phyloP scores from a whole-genome alignment of 2,329 filamentous ascomycete species.

The Paecilomyces variotii region DNA sequence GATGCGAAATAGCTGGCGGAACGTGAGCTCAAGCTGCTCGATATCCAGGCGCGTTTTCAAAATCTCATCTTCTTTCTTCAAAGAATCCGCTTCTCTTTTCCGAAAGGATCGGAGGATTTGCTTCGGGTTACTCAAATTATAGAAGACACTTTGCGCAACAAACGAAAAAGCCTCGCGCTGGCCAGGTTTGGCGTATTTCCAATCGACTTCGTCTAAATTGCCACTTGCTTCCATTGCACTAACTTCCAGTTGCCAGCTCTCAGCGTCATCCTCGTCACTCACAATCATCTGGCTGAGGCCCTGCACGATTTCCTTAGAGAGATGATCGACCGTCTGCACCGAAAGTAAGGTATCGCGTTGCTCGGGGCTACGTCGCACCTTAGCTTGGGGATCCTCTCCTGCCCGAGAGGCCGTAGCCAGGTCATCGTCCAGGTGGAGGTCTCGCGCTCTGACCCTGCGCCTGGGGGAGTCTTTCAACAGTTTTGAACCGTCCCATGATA shows the following conservation, averaged over 20 bases:
- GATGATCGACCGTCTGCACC: conserved; percentile 27
- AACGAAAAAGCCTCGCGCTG: conserved; percentile 34
- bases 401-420: conserved; percentile 11
- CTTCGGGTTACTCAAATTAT: conserved; percentile 32
- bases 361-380: conserved; percentile 4
- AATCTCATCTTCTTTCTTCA: conserved; percentile 1
- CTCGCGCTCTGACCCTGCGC: conserved; percentile 7
- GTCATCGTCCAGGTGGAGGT: conserved; percentile 6
- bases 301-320: conserved; percentile 30
- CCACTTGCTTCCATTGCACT: conserved; percentile 27
- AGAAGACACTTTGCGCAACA: conserved; percentile 38
- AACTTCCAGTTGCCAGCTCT: conserved; percentile 31
- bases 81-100: conserved; percentile 10
- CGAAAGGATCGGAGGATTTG: conserved; percentile 35
- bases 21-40: conserved; percentile 21
- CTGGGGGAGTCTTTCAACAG: conserved; percentile 19
- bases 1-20: conserved; percentile 27
- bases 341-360: conserved; percentile 9
- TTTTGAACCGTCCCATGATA: conserved; percentile 33
- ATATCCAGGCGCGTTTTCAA: conserved; percentile 18
- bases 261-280: conserved; percentile 27
- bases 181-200: conserved; percentile 27
- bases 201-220: conserved; percentile 29
- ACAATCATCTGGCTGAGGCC: conserved; percentile 29
- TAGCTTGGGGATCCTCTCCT: conserved; percentile 13